Evolutionary conservation across 1,139 yeast species (phyloP).

Genomic region (Petasospora fabianii): DNA sequence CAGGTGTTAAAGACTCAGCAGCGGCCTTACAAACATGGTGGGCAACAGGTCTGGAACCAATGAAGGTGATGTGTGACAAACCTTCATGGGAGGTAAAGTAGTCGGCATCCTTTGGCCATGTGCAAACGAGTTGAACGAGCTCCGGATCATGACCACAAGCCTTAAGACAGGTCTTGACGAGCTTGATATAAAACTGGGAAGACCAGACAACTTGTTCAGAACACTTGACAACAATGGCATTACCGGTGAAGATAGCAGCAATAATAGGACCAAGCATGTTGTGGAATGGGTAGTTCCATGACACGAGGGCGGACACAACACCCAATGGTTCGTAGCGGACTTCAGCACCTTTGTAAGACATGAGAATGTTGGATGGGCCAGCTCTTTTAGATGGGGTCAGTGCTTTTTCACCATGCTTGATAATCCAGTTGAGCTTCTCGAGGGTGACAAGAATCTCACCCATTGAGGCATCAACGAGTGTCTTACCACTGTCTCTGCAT

Average conservation of each 20-base stretch:
- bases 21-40: constrained; percentile 83
- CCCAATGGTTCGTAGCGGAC: constrained; percentile 90
- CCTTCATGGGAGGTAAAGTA: constrained; percentile 80
- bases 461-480: constrained; percentile 92
- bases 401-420: constrained; percentile 73
- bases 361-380: constrained; percentile 79
- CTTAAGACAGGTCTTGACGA: constrained; percentile 68
- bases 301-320: constrained; percentile 84
- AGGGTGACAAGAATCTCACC: constrained; percentile 93
- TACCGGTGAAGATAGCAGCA: constrained; percentile 86
- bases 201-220: constrained; percentile 97
- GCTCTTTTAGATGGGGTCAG: constrained; percentile 73
- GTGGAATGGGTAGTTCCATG: constrained; percentile 97
- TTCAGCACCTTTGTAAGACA: constrained; percentile 85
- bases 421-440: constrained; percentile 88
- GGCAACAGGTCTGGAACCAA: constrained; percentile 94
- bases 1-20: constrained; percentile 79
- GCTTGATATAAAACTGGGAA: constrained; percentile 66
- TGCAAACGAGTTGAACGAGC: constrained; percentile 74
- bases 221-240: constrained; percentile 86
- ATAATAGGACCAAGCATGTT: constrained; percentile 89
- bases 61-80: constrained; percentile 83
- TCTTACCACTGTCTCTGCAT: constrained; percentile 94
- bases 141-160: constrained; percentile 75
- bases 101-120: constrained; percentile 84